Evolutionary conservation across 2,329 filamentous ascomycete species (phyloP), one percentile per base, ranked within the genome.

Genomic region (Xylaria hypoxylon): DNA sequence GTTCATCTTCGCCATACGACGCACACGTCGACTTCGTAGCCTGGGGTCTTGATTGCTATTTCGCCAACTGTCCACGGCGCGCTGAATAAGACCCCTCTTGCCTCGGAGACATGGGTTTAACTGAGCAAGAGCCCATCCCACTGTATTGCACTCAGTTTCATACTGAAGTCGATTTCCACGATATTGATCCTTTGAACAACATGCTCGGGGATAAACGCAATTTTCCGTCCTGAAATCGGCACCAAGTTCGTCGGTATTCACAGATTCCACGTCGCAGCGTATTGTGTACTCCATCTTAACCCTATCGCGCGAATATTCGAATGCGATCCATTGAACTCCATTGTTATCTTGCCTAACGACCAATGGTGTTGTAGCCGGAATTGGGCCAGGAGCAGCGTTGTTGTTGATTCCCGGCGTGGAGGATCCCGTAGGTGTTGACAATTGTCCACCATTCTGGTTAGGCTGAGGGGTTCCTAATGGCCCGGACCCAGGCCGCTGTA

Each of bases 221-320:
- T 99, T 99, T 79, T 97, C 95, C 8, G 93, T 93, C 84, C 97
- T 98, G 86, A 98, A 98, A 71, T 98, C 95, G 70, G 88, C 84
- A 50, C 88, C 87, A 19, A 99, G 86, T 68, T 90, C 90, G 62
- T 97, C 94, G 50, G 95, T 94, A 76, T 94, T 94, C 68, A 99
- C 94, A 0, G 94, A 97, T 81, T 98, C 96, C 22, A 98, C 96
- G 74, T 98, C 96, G 78, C 96, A 98, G 59, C 96, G 91, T 75
- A 99, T 99, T 0, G 94, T 97, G 81, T 99, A 99, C 80, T 98
- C 94, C 94, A 98, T 97, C 88, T 99, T 99, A 72, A 98, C 94
- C 51, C 95, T 87, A 77, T 99, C 95, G 67, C 95, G 89, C 11
- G 95, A 98, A 79, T 99, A 99, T 79, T 99, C 96, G 69, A 98